Percentiles rank a stretch among this genome's conserved stretches.
Conservation (phyloP, 768 basidiomycete genomes). For the Mycena capillaripes region DNA sequence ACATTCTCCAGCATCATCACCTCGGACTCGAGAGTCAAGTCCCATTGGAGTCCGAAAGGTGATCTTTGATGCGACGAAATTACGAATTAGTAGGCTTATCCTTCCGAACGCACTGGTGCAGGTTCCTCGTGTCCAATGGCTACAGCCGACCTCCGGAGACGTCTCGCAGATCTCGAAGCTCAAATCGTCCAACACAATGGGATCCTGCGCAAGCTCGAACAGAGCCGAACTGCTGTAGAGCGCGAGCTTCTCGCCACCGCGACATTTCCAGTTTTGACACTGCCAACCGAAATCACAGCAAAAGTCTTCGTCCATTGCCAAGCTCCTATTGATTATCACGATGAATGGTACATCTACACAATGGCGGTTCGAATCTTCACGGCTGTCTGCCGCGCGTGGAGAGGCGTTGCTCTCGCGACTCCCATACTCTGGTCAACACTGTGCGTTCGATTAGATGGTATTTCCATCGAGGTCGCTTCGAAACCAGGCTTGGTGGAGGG, state of each 20-base stretch:
- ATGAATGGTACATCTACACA: not conserved
- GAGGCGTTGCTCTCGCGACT: not conserved
- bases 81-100: too few species aligned
- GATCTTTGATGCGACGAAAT: too few species aligned
- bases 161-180: not conserved
- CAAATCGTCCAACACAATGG: not conserved
- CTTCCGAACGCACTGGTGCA: too few species aligned
- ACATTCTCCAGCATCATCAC: too few species aligned
- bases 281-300: conserved; percentile 9
- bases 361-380: not conserved
- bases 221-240: not conserved
- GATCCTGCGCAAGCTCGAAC: not conserved
- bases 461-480: not conserved
- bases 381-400: not conserved
- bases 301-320: conserved; percentile 13
- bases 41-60: too few species aligned
- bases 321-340: not conserved
- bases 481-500: not conserved
- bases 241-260: not conserved
- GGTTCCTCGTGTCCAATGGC: too few species aligned
- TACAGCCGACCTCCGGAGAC: not conserved
- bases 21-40: too few species aligned
- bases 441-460: not conserved
- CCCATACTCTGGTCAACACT: conserved; percentile 6
- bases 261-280: not conserved